Conservation (phyloP, 192 early-diverging fungal genomes). For the Backusella circina region DNA sequence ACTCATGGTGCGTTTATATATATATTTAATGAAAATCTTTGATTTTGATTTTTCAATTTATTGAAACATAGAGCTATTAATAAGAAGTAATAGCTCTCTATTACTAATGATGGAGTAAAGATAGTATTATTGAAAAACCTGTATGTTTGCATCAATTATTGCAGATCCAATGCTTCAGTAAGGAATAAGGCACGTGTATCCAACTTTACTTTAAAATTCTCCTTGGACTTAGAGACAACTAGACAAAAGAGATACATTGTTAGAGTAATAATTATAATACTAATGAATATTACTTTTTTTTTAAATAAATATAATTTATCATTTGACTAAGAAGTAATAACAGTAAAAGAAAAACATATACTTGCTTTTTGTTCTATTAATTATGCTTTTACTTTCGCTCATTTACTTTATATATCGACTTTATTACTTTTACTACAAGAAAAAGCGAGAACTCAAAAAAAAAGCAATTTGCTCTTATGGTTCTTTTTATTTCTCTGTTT, state of each 20-base stretch:
- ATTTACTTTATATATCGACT: not conserved
- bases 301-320: not conserved
- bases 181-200: not conserved
- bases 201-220: not conserved
- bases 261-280: not conserved
- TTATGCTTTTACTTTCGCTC: not conserved
- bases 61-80: not conserved
- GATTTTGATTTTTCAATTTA: not conserved
- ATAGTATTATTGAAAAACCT: not conserved
- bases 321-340: not conserved
- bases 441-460: not conserved
- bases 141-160: not conserved
- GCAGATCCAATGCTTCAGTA: not conserved
- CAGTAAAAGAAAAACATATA: not conserved
- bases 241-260: not conserved
- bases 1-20: not conserved
- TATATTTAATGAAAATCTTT: not conserved
- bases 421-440: not conserved
- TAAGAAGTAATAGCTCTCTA: not conserved
- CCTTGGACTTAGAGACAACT: not conserved
- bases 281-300: not conserved
- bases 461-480: not conserved
- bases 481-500: not conserved
- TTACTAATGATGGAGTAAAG: not conserved
- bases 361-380: not conserved